Evolutionary conservation across 169 alveolate genomes (phyloP), one percentile per base, ranked within the genome.

Genomic region (Cryptosporidium ryanae): DNA sequence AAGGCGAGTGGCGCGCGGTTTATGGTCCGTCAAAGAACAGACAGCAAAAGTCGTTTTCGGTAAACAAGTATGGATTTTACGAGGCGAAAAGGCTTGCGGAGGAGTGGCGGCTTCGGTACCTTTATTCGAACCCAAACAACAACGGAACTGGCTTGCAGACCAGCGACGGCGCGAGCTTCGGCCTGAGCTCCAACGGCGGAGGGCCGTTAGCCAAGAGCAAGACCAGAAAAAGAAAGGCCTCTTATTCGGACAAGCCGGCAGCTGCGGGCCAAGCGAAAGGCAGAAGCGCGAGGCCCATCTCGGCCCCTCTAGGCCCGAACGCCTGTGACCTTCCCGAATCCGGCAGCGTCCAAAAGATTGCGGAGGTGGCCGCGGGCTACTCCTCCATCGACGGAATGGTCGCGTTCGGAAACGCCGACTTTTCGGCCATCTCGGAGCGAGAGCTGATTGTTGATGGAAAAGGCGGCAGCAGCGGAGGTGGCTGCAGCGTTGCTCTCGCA

Each of bases 21-120:
- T 76, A 76, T 61, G 87, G 87, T 55, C 87, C 87, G 13, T 76
- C 87, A 23, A 76, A 76, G 23, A 76, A 76, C 49, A 76, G 87
- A 76, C 87, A 76, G 50, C 87, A 76, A 59, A 76, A 76, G 18
- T 76, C 87, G 2, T 76, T 76, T 61, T 76, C 87, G 2, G 87
- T 76, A 2, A 76, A 76, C 15, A 76, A 76, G 23, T 76, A 76
- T 44, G 87, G 87, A 7, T 76, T 76, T 48, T 76, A 76, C 15
- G 87, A 76, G 38, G 87, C 87, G 4, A 76, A 76, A 15, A 38
- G 87, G 0, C 71, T 76, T 12, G 87, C 87, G 7, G 87, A 76
- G 31, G 87, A 76, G 29, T 76, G 87, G 87, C 55, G 87, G 25
- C 64, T 76, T 7, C 12, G 87, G 18, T 76, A 76, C 44, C 87